Conservation (phyloP, 805 yeast genomes). For the Metschnikowia borealis region DNA sequence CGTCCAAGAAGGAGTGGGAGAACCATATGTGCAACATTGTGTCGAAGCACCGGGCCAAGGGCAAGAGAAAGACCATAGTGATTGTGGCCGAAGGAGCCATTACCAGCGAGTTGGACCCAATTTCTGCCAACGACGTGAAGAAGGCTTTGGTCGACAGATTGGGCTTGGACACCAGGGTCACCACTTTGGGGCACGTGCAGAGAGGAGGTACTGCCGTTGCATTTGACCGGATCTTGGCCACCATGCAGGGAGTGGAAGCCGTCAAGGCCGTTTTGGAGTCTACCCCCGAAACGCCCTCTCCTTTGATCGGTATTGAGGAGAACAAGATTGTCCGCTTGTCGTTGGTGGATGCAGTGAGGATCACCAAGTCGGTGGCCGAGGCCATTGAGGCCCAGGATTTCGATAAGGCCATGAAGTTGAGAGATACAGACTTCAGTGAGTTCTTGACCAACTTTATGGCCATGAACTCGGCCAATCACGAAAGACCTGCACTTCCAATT, state of each 20-base stretch:
- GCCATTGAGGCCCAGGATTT: slow-evolving; percentile 66
- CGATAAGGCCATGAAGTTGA: slow-evolving; percentile 61
- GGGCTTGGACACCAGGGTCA: slow-evolving; percentile 73
- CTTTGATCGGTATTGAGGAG: slow-evolving; percentile 71
- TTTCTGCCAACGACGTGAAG: slow-evolving; percentile 61
- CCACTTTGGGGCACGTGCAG: slow-evolving; percentile 77
- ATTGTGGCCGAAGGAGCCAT: slow-evolving; percentile 86
- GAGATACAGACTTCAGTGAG: slow-evolving; percentile 70
- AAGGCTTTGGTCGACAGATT: slow-evolving; percentile 55
- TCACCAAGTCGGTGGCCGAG: slow-evolving; percentile 68
- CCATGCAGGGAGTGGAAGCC: slow-evolving; percentile 80
- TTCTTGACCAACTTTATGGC: slow-evolving; percentile 60
- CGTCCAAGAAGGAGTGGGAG: slow-evolving; percentile 59
- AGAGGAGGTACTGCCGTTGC: slow-evolving; percentile 83
- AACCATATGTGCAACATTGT: slow-evolving; percentile 63
- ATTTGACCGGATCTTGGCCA: slow-evolving; percentile 65
- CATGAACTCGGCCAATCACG: slow-evolving; percentile 37
- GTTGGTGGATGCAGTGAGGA: slow-evolving; percentile 65
- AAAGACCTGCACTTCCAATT: slow-evolving; percentile 42
- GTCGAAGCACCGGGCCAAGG: slow-evolving; percentile 60
- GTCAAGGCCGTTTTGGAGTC: slow-evolving; percentile 68
- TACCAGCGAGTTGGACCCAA: slow-evolving; percentile 61
- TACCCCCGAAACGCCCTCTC: slow-evolving; percentile 70
- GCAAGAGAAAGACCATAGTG: slow-evolving; percentile 74
- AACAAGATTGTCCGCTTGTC: slow-evolving; percentile 66